Percentiles rank a stretch among this genome's conserved stretches.
Conservation (phyloP, 2,329 filamentous ascomycete species). For the Claviceps africana region DNA sequence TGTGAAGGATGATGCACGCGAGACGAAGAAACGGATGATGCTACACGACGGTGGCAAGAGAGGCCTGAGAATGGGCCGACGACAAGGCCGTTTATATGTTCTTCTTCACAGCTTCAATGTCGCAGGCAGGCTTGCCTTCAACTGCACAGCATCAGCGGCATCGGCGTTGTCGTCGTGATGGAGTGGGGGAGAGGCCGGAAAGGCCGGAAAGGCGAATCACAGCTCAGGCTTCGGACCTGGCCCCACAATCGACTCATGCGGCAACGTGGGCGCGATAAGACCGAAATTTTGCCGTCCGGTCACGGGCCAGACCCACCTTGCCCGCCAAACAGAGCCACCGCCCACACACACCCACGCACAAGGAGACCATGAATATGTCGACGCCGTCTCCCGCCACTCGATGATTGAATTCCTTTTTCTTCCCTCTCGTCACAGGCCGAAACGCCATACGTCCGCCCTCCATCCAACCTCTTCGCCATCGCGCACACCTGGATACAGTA, state of each 20-base stretch:
- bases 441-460: not conserved
- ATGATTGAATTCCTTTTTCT: not conserved
- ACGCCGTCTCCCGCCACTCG: not conserved
- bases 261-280: not conserved
- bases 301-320: not conserved
- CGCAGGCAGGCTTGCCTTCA: not conserved
- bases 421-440: not conserved
- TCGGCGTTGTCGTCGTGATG: not conserved
- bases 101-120: not conserved
- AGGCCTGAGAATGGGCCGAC: not conserved
- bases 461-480: not conserved
- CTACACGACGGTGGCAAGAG: not conserved
- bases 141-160: not conserved
- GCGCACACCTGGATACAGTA: not conserved
- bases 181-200: not conserved
- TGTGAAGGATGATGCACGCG: not conserved
- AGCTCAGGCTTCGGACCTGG: not conserved
- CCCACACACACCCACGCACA: conserved; percentile 2
- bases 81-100: not conserved
- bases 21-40: not conserved
- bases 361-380: not conserved
- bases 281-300: not conserved
- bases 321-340: too few relatives aligned
- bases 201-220: not conserved
- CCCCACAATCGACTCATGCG: not conserved